Percentiles rank a stretch among this genome's conserved stretches.
These are phyloP conservation scores for Cryptococcus sp. DNA, from an alignment of 1,284 basidiomycete species.

Conservation along the genomic window DNA sequence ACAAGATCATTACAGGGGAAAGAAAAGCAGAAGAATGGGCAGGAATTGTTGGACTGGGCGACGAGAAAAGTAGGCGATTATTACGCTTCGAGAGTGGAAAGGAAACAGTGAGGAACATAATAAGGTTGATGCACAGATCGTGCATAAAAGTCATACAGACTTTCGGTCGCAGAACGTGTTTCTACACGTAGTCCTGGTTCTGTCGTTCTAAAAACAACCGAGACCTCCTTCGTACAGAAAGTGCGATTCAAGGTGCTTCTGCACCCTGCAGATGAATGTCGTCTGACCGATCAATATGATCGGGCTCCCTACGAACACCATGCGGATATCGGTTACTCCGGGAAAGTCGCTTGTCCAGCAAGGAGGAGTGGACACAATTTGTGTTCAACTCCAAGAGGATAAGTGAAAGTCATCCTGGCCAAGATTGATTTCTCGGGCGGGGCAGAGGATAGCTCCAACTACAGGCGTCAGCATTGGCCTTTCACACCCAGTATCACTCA, in stretches of 20 bases:
- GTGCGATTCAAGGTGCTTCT: too few species aligned
- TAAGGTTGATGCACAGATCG: neutral
- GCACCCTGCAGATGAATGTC: too few species aligned
- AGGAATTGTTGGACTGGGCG: conserved; percentile 24
- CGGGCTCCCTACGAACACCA: neutral
- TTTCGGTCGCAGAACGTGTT: neutral
- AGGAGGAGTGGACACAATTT: conserved; percentile 53
- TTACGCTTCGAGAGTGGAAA: conserved; percentile 17
- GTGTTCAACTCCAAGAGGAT: conserved; percentile 75
- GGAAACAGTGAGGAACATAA: neutral
- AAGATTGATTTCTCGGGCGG: conserved; percentile 53
- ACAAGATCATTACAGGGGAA: neutral
- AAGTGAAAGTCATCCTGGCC: conserved; percentile 70
- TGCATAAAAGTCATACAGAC: neutral
- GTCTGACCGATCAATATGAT: neutral
- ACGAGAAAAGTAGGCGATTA: conserved; percentile 29
- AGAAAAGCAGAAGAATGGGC: conserved; percentile 9
- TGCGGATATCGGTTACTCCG: too few species aligned
- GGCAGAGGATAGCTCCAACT: conserved; percentile 58
- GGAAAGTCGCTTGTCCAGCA: too few species aligned
- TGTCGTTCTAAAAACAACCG: too few species aligned
- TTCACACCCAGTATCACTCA: conserved; percentile 43
- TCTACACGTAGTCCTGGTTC: too few species aligned
- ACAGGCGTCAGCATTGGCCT: neutral
- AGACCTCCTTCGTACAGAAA: too few species aligned